phyloP scores from a whole-genome alignment of 805 yeast species.

The Saturnispora mendoncae region DNA sequence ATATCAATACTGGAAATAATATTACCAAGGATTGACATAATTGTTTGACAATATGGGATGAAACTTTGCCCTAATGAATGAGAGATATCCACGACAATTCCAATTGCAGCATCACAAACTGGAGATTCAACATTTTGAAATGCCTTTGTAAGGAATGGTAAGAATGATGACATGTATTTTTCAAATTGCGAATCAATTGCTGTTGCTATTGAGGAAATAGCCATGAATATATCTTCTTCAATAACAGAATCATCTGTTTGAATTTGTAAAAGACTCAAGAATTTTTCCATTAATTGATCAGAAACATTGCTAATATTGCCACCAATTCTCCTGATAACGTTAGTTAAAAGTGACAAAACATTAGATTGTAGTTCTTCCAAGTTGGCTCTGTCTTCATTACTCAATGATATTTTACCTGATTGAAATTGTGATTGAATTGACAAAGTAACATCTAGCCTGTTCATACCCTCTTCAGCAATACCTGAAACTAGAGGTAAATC shows the following conservation, averaged over 20 bases:
- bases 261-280: slow-evolving; percentile 57
- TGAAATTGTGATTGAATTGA: slow-evolving; percentile 42
- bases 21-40: slow-evolving; percentile 77
- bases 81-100: slow-evolving; percentile 88
- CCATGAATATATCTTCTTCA: slow-evolving; percentile 91
- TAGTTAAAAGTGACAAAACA: slow-evolving; percentile 67
- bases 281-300: slow-evolving; percentile 77
- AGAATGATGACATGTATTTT: slow-evolving; percentile 70
- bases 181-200: slow-evolving; percentile 65
- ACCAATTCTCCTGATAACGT: slow-evolving; percentile 75
- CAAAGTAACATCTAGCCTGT: slow-evolving; percentile 64
- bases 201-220: slow-evolving; percentile 81
- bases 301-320: slow-evolving; percentile 56
- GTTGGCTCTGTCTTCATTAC: slow-evolving; percentile 63
- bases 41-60: slow-evolving; percentile 64
- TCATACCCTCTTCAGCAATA: slow-evolving; percentile 66
- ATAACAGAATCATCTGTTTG: slow-evolving; percentile 55
- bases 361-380: slow-evolving; percentile 86
- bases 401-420: slow-evolving; percentile 15
- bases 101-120: slow-evolving; percentile 83
- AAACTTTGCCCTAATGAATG: slow-evolving; percentile 75
- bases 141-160: slow-evolving; percentile 76
- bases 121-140: slow-evolving; percentile 76
- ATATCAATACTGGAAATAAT: slow-evolving; percentile 59
- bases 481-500: slow-evolving; percentile 60